Evolutionary conservation across 768 basidiomycete genomes (phyloP), one percentile per base, ranked within the genome.

Genomic region (Pholiota microspora): DNA sequence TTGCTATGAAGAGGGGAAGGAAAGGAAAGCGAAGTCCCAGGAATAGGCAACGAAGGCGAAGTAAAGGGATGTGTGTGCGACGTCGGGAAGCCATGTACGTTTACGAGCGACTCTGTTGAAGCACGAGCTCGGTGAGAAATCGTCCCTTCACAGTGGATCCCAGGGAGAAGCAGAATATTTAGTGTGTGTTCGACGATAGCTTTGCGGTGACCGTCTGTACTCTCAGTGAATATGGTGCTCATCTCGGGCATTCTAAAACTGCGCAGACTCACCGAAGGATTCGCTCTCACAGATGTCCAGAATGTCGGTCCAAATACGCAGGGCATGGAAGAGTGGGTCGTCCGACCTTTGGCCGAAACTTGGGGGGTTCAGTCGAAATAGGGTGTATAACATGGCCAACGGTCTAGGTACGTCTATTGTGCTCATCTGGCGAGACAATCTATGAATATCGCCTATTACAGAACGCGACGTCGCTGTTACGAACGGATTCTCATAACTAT

Each of bases 111-210:
- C 45, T 76, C 71, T 45, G 73, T 67, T 46, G 74, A 74, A 53
- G 59, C 59, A 50, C 58, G 62, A 47, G 60, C 57, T 25, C 64
- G 59, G 56, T 70, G 70, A 27, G 64, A 70, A 53, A 57, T 62
- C 55, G 68, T 69, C 25, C 73, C 72, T 62, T 79, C 75, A 58
- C 74, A 70, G 69, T 88, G 86, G 65, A 88, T 74, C 55, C 84
- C 86, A 1, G 92, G 91, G 47, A 92, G 77, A 56, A 92, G 71
- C 50, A 91, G 75, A 35, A 92, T 72, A 66, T 93, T 84, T 53
- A 92, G 77, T 0, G 87, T 90, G 66, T 92, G 91, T 64, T 91
- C 86, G 44, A 92, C 83, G 23, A 91, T 85, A 36, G 81, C 80
- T 69, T 82, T 85, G 53, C 81, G 79, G 63, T 86, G 83, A 16